Percentiles rank a stretch among this genome's conserved stretches.
phyloP scores from a whole-genome alignment of 441 rosid genomes.

The Euphorbia neoarborescens region DNA sequence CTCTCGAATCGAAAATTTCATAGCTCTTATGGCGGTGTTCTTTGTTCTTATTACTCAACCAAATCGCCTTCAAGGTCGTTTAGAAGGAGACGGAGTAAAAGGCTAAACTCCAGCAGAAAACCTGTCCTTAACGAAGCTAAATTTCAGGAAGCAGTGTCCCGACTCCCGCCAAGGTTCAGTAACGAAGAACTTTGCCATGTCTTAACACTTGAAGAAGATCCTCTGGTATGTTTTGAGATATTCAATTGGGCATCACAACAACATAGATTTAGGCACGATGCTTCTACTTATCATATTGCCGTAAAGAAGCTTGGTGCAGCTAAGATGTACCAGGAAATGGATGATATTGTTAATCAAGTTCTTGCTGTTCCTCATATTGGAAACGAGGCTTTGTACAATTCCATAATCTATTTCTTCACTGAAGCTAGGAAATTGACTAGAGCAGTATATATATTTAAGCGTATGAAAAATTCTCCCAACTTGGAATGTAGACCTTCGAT shows the following conservation, averaged over 20 bases:
- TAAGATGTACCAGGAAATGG: slow-evolving; percentile 81
- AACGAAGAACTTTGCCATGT: slow-evolving; percentile 56
- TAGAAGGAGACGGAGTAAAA: slow-evolving; percentile 53
- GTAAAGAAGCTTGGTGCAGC: slow-evolving; percentile 80
- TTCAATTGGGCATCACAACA: slow-evolving; percentile 82
- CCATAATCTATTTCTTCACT: slow-evolving; percentile 59
- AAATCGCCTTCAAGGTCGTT: slow-evolving; percentile 44
- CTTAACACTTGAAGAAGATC: slow-evolving; percentile 51
- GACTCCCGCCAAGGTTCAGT: slow-evolving; percentile 60
- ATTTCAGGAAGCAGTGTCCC: slow-evolving; percentile 40
- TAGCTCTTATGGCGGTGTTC: slow-evolving; percentile 7
- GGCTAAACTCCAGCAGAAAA: slow-evolving; percentile 36
- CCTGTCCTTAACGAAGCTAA: slow-evolving; percentile 49
- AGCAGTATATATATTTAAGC: slow-evolving; percentile 78
- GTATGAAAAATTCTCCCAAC: slow-evolving; percentile 50
- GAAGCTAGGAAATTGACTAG: slow-evolving; percentile 74
- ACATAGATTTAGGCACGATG: slow-evolving; percentile 62
- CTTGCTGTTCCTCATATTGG: slow-evolving; percentile 60
- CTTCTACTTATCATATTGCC: slow-evolving; percentile 51
- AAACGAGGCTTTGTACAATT: slow-evolving; percentile 64
- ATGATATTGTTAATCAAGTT: slow-evolving; percentile 67
- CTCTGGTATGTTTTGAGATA: slow-evolving; percentile 67
- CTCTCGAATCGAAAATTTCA: slow-evolving; percentile 5
- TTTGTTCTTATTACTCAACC: slow-evolving; percentile 39
- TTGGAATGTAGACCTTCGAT: slow-evolving; percentile 65